Evolutionary conservation across 441 rosid genomes (phyloP).

Genomic region (Erodium trifolium): DNA sequence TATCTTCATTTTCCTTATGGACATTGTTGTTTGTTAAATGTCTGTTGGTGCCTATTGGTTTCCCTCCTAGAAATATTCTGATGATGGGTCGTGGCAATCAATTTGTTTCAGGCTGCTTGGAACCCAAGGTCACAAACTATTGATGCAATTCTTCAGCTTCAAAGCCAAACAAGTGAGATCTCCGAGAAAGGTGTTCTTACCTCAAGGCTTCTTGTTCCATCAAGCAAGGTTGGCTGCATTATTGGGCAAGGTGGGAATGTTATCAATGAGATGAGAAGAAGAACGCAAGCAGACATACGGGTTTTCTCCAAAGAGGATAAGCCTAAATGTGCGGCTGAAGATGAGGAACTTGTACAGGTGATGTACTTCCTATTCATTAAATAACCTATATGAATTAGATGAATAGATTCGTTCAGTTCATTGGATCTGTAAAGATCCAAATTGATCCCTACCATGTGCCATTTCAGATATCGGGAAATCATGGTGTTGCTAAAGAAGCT

Average conservation of each 20-base stretch:
- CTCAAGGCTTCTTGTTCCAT: slow-evolving; percentile 53
- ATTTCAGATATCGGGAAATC: slow-evolving; percentile 48
- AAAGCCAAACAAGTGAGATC: slow-evolving; percentile 40
- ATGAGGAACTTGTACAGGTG: slow-evolving; percentile 66
- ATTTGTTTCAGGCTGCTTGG: slow-evolving; percentile 38
- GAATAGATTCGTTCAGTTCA: slow-evolving; percentile 10
- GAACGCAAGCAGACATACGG: slow-evolving; percentile 49
- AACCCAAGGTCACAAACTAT: slow-evolving; percentile 45
- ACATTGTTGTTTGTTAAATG: slow-evolving; percentile 14
- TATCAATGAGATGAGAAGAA: slow-evolving; percentile 59
- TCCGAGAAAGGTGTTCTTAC: slow-evolving; percentile 38
- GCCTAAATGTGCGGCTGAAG: slow-evolving; percentile 46
- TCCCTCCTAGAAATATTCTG: slow-evolving; percentile 2
- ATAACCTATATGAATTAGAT: not conserved
- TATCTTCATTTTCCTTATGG: slow-evolving; percentile 10
- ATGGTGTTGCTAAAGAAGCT: slow-evolving; percentile 49
- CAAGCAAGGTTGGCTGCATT: slow-evolving; percentile 51
- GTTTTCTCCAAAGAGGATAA: slow-evolving; percentile 48
- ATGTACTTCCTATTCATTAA: slow-evolving; percentile 13
- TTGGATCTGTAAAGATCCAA: slow-evolving; percentile 16
- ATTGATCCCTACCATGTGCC: slow-evolving; percentile 16
- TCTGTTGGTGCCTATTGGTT: slow-evolving; percentile 4
- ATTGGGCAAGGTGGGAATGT: slow-evolving; percentile 61
- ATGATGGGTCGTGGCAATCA: slow-evolving; percentile 17
- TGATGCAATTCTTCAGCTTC: slow-evolving; percentile 54